Conservation (phyloP, 2,329 filamentous ascomycete genomes). For the Colletotrichum magnum region DNA sequence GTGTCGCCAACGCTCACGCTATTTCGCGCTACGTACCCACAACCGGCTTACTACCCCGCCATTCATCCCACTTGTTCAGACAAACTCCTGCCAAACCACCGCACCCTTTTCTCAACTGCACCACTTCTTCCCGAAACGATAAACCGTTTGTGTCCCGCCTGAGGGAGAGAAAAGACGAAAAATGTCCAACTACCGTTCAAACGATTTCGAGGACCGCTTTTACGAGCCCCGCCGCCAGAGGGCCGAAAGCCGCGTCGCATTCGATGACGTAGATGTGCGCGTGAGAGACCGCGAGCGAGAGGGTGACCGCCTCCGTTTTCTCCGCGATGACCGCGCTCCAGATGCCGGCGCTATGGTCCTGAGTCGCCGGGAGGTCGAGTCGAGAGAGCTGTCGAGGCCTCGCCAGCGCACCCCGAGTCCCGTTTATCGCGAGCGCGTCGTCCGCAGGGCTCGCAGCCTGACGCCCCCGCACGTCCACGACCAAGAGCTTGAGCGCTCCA, state of each 20-base stretch:
- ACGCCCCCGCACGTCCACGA: slow-evolving; percentile 50
- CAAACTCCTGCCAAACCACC: slow-evolving; percentile 24
- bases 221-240: slow-evolving; percentile 49
- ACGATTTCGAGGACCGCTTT: slow-evolving; percentile 42
- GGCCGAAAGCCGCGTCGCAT: slow-evolving; percentile 45
- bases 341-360: slow-evolving; percentile 69
- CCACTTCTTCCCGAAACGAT: slow-evolving; percentile 4
- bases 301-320: slow-evolving; percentile 59
- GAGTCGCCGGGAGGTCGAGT: slow-evolving; percentile 69
- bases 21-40: slow-evolving; percentile 31
- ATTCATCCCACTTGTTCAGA: slow-evolving; percentile 35
- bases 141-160: slow-evolving; percentile 7
- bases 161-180: not conserved
- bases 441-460: slow-evolving; percentile 60
- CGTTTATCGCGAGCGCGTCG: slow-evolving; percentile 52
- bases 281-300: slow-evolving; percentile 61
- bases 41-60: slow-evolving; percentile 38
- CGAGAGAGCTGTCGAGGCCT: slow-evolving; percentile 62
- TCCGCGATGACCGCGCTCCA: slow-evolving; percentile 65
- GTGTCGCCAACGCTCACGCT: slow-evolving; percentile 31
- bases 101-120: slow-evolving; percentile 12
- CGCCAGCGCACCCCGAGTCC: slow-evolving; percentile 61
- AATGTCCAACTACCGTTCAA: slow-evolving; percentile 32
- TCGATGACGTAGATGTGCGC: slow-evolving; percentile 52
- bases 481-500: slow-evolving; percentile 52